Base-by-base conservation (phyloP, 352 stramenopile species). In the Phytophthora litchii region DNA sequence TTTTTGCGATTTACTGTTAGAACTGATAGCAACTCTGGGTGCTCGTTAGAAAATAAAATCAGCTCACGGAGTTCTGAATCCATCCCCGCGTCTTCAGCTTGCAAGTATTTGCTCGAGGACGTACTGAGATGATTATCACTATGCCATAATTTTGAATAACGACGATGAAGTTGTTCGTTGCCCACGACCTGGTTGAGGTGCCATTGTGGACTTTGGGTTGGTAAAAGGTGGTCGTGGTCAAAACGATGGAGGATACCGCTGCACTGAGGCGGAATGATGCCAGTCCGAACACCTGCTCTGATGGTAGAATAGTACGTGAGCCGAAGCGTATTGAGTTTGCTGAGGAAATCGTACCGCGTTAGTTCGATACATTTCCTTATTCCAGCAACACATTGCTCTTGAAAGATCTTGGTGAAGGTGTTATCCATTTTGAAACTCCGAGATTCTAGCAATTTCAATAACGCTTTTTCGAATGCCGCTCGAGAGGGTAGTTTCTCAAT, bases 321-420 rank as follows among this genome's bases (percentile, higher is more conserved):
- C 6, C 62, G 51, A 23, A 86, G 25, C 0, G 35, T 21, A 40
- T 83, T 74, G 3, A 83, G 23, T 12, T 78, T 64, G 42, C 73
- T 83, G 23, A 68, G 54, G 29, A 76, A 86, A 31, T 77, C 70
- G 52, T 77, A 83, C 10, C 63, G 70, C 2, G 76, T 83, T 20
- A 86, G 38, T 4, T 36, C 41, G 25, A 86, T 63, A 13, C 67
- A 81, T 19, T 64, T 55, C 17, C 60, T 60, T 1, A 64, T 41
- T 0, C 60, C 60, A 14, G 5, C 3, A 2, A 68, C n/a, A 11
- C 53, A 68, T 13, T 54, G 60, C 9, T 68, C 53, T 49, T 63
- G 37, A 16, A 64, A 58, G 8, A 17, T 17, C 2, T 37, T 65
- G 12, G 19, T 23, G 9, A 16, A 23, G 14, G 25, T 29, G 25